Base-by-base conservation (phyloP, 2,329 filamentous ascomycete genomes). In the Alternaria ventricosa region DNA sequence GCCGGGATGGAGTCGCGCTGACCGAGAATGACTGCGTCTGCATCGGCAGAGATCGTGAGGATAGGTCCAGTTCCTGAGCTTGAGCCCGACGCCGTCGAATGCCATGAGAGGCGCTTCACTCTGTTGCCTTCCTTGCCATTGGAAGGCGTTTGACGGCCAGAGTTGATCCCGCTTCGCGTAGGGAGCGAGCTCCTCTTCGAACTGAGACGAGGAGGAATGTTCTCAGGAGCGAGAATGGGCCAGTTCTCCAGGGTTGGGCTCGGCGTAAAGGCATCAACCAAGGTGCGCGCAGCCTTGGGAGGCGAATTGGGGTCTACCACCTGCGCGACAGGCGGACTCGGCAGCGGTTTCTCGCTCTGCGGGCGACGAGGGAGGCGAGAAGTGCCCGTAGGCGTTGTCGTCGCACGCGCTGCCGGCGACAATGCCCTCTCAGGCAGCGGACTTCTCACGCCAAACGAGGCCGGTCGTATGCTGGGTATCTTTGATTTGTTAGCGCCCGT, bases 211-310 rank as follows among this genome's bases (percentile, higher is more conserved):
- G 69, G 66, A 10, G 69, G 66, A 8, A 71, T 20, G 33, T 67
- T 70, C 30, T 77, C 73, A 1, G 78, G 78, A 6, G 55, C 58
- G 7, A 78, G 56, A 8, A 75, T 58, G 1, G 76, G 74, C 75
- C 77, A 79, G 8, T 75, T 64, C 10, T 69, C 65, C 20, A 66
- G 66, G 6, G 71, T 65, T 1, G 74, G 72, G 7, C 65, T 75
- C 6, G 73, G 76, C 13, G 81, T 78, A 23, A 74, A 74, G 13
- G 81, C 81, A 58, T 82, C 81, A 6, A 83, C 64, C 20, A 83
- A 71, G 3, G 77, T 79, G 15, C 79, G 78, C 27, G 74, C 71
- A 30, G 78, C 73, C 63, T 79, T 81, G 8, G 68, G 71, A 4
- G 80, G 80, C 55, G 76, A 80, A 20, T 67, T 51, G 4, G 69